Conservation (phyloP, 805 yeast genomes). For the Nakazawaea sp. region DNA sequence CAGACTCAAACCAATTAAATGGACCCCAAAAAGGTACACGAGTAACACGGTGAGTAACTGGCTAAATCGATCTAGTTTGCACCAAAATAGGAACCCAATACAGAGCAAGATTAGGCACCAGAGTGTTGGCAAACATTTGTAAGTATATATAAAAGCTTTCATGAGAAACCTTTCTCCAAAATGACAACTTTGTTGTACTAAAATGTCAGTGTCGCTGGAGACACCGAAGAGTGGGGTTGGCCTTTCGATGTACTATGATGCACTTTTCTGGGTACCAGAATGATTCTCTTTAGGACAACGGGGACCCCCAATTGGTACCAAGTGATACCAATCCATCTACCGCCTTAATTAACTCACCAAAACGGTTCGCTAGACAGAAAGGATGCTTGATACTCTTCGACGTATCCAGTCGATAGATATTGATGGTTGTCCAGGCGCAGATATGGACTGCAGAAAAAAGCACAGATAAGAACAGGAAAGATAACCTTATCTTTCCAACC, state of each 20-base stretch:
- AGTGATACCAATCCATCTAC: background rate
- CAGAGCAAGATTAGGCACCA: constrained; percentile 57
- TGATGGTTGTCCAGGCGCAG: constrained; percentile 9
- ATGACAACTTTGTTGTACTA: background rate
- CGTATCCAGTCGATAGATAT: constrained; percentile 3
- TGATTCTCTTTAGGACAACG: constrained; percentile 3
- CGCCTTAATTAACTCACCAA: constrained; percentile 11
- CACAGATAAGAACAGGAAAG: too few relatives aligned
- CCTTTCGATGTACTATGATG: constrained; percentile 13
- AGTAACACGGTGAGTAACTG: constrained; percentile 67
- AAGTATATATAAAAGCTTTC: background rate
- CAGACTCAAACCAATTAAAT: too few relatives aligned
- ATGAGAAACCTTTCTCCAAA: background rate
- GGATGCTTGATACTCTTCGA: constrained; percentile 9
- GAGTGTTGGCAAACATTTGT: constrained; percentile 81
- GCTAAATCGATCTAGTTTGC: constrained; percentile 72
- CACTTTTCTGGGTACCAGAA: constrained; percentile 3
- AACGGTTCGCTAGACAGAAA: constrained; percentile 9
- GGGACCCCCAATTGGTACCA: background rate
- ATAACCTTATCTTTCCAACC: too few relatives aligned
- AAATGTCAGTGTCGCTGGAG: constrained; percentile 12
- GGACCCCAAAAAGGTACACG: too few relatives aligned
- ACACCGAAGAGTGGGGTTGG: constrained; percentile 9
- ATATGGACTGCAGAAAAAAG: too few relatives aligned
- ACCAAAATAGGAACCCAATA: constrained; percentile 83